Base-by-base conservation (phyloP, 805 yeast species). In the Pichia scutulata region DNA sequence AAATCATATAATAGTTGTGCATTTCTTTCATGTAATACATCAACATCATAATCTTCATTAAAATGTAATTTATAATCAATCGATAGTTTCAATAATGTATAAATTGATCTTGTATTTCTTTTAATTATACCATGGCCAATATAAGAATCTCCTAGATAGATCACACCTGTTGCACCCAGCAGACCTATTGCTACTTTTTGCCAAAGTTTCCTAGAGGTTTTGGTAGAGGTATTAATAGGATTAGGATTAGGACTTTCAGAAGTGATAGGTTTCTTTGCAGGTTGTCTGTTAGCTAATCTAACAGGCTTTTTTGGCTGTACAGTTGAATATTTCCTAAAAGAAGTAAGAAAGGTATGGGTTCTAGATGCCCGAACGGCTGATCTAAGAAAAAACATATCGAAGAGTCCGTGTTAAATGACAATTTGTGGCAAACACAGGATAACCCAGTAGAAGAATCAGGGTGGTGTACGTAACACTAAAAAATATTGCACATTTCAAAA, bases 41-140 rank as follows among this genome's bases (percentile, higher is more conserved):
- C 75, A n/a, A 81, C 67, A 62, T 70, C 77, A 19, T 67, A 54
- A 18, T 67, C 69, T 36, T 71, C 74, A 23, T 65, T 67, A 59
- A 78, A 80, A 53, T 75, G 71, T 44, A 76, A 57, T 61, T 79
- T 80, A 65, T 85, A 86, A 57, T 83, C 84, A 33, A 73, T 57
- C 0, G 87, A 88, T 8, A 85, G 75, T 60, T 70, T 57, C 7
- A 70, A 49, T 42, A 84, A 63, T 1, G 70, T 70, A 47, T 65
- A 72, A 1, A 80, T 60, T 0, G 88, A 78, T 44, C 81, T 67
- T 1, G 67, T 49, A 0, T 87, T 76, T 55, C 93, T 70, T 14
- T 71, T 60, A 6, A 74, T 54, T 0, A 82, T 71, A 1, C 83
- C 76, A n/a, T 78, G 73, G 42, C 75, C 74, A 49, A 64, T 56